Conservation (phyloP, 257 asterid species). For the Solanum pennellii region DNA sequence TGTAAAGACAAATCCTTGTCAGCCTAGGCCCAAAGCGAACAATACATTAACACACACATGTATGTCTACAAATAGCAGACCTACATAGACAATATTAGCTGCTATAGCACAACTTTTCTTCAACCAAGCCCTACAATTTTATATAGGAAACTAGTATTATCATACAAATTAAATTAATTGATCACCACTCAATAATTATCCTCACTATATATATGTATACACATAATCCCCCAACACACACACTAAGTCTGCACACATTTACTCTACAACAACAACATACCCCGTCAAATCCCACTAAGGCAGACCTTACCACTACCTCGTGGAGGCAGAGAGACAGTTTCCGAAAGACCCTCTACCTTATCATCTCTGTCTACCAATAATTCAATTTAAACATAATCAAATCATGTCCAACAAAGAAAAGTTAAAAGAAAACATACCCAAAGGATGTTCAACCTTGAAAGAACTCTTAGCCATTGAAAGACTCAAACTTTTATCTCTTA, state of each 20-base stretch:
- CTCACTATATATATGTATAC: neutral
- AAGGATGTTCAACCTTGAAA: conserved; percentile 49
- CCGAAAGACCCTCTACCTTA: neutral
- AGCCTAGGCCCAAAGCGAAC: neutral
- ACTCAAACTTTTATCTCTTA: conserved; percentile 23
- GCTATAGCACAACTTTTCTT: neutral
- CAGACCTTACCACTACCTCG: neutral
- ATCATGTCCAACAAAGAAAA: neutral
- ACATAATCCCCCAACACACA: neutral
- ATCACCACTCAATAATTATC: neutral
- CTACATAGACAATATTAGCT: neutral
- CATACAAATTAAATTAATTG: neutral
- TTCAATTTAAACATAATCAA: neutral
- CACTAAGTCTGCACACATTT: neutral
- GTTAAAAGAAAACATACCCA: conserved; percentile 26
- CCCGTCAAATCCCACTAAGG: neutral
- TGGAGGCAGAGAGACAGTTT: too few relatives aligned
- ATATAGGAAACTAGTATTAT: neutral
- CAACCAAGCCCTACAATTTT: neutral
- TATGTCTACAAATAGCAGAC: neutral
- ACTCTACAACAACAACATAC: neutral
- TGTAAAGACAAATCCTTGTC: neutral
- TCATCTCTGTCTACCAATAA: neutral
- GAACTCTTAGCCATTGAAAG: conserved; percentile 49
- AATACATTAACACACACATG: neutral